These are phyloP conservation scores for Taxillus chinensis DNA, from an alignment of 164 flowering plant genomes.

Conservation along the genomic window DNA sequence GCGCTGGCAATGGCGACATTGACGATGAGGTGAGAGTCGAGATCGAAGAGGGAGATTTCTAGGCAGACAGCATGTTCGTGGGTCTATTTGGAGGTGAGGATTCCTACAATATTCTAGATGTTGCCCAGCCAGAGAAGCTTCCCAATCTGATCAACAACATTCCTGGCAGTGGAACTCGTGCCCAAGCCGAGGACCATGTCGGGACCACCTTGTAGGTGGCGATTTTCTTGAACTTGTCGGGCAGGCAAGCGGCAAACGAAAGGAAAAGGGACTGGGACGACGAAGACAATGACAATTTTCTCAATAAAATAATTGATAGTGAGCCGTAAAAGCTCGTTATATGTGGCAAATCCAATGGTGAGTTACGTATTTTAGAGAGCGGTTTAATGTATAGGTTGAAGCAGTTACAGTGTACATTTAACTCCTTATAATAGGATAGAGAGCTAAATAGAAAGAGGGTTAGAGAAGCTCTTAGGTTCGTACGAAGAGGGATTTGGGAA, in stretches of 20 bases:
- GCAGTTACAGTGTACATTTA: too few relatives aligned
- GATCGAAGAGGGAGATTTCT: slow-evolving; percentile 74
- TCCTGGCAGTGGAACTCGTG: slow-evolving; percentile 89
- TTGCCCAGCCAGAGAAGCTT: slow-evolving; percentile 56
- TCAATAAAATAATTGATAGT: too few relatives aligned
- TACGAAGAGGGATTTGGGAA: too few relatives aligned
- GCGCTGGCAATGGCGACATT: slow-evolving; percentile 93
- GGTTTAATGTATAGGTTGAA: too few relatives aligned
- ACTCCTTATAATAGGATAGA: too few relatives aligned
- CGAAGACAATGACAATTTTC: too few relatives aligned
- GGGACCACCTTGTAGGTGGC: slow-evolving; percentile 87
- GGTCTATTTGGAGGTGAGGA: slow-evolving; percentile 76
- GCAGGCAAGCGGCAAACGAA: slow-evolving; percentile 15
- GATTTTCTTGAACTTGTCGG: slow-evolving; percentile 65
- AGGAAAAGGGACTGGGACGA: slow-evolving; percentile 10
- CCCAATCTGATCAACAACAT: slow-evolving; percentile 65
- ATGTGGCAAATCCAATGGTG: too few relatives aligned
- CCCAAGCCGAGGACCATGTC: slow-evolving; percentile 94
- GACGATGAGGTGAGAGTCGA: slow-evolving; percentile 56
- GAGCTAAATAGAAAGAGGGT: too few relatives aligned
- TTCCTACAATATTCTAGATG: slow-evolving; percentile 59
- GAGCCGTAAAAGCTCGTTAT: too few relatives aligned
- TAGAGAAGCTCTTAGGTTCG: too few relatives aligned
- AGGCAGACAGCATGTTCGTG: slow-evolving; percentile 60
- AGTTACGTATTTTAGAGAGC: too few relatives aligned